Conservation (phyloP, 441 rosid species). For the Eutrema salsugineum region DNA sequence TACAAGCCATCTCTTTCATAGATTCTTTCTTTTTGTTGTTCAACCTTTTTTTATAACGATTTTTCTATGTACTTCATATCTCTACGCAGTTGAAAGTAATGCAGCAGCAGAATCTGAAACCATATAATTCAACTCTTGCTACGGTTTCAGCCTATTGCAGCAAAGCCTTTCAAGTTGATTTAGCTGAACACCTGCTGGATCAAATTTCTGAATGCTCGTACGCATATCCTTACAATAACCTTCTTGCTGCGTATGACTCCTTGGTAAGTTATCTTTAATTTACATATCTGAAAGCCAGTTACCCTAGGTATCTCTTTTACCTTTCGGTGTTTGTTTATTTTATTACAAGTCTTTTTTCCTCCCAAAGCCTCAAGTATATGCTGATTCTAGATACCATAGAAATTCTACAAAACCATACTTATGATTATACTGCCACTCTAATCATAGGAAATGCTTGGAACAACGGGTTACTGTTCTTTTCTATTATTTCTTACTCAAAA, state of each 20-base stretch:
- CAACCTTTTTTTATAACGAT: neutral
- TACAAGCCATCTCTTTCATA: slow-evolving; percentile 8
- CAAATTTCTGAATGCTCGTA: slow-evolving; percentile 44
- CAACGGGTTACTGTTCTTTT: neutral
- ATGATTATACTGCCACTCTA: neutral
- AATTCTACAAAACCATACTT: neutral
- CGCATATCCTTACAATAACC: slow-evolving; percentile 57
- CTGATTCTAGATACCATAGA: neutral
- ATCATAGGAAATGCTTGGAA: neutral
- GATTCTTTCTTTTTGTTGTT: neutral
- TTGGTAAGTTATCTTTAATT: slow-evolving; percentile 49
- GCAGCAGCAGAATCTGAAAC: slow-evolving; percentile 58
- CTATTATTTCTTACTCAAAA: neutral
- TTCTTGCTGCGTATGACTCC: slow-evolving; percentile 65
- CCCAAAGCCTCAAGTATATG: neutral
- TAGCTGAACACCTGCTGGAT: slow-evolving; percentile 71
- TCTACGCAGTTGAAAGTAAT: slow-evolving; percentile 52
- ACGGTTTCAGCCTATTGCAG: slow-evolving; percentile 53
- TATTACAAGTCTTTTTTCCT: neutral
- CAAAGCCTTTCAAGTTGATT: slow-evolving; percentile 65
- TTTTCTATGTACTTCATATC: slow-evolving; percentile 10
- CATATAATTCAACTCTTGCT: slow-evolving; percentile 53
- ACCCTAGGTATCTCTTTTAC: neutral
- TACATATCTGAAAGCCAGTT: slow-evolving; percentile 3
- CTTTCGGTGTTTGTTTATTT: neutral